Conservation (phyloP, 768 basidiomycete genomes). For the Cubamyces sp. region DNA sequence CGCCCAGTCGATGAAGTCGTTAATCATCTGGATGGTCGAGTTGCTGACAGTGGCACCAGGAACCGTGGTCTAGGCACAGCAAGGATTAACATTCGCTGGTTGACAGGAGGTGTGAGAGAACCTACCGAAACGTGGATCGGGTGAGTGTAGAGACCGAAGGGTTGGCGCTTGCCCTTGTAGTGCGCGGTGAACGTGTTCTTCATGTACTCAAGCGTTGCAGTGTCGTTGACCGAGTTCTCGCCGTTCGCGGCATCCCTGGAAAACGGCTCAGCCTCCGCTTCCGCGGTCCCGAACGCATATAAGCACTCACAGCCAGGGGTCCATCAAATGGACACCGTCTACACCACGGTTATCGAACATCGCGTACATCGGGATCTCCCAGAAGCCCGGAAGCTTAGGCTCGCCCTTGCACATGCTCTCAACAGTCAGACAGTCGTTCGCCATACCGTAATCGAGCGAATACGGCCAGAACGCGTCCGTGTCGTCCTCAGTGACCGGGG, state of each 20-base stretch:
- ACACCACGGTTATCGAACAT: constrained; percentile 65
- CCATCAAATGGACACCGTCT: constrained; percentile 73
- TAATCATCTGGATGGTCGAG: constrained; percentile 74
- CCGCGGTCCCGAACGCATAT: not conserved
- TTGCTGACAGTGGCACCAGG: constrained; percentile 57
- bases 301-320: constrained; percentile 72
- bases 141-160: constrained; percentile 81
- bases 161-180: constrained; percentile 76
- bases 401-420: constrained; percentile 64
- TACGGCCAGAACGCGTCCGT: constrained; percentile 88
- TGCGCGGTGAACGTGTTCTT: constrained; percentile 73
- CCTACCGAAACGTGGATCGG: constrained; percentile 73
- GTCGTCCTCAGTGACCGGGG: constrained; percentile 63
- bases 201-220: constrained; percentile 72
- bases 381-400: constrained; percentile 75
- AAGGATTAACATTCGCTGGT: not conserved
- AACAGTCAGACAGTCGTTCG: constrained; percentile 71
- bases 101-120: not conserved
- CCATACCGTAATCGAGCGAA: constrained; percentile 77
- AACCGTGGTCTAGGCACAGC: constrained; percentile 45
- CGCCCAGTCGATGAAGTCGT: constrained; percentile 81
- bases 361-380: constrained; percentile 87
- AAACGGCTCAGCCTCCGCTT: not conserved
- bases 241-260: constrained; percentile 60
- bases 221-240: constrained; percentile 51